These are phyloP conservation scores for Xylaria sp. DNA, from an alignment of 2,329 filamentous ascomycete genomes.

Conservation along the genomic window DNA sequence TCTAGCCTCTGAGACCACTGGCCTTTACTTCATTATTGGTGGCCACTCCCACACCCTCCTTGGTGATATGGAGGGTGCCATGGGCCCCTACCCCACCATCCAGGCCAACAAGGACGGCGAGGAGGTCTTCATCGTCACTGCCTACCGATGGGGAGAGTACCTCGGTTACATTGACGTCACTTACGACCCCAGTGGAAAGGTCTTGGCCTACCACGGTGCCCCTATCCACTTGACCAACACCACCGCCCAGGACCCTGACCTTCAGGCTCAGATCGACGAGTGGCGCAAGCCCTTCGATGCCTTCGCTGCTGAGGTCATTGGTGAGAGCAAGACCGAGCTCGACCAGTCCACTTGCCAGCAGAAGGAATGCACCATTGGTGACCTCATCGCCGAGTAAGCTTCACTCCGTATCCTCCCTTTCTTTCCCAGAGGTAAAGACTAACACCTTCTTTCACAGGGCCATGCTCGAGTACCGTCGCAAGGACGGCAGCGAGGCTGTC, in stretches of 20 bases:
- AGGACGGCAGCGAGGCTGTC: conserved; percentile 41
- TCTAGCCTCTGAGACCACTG: conserved; percentile 54
- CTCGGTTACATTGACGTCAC: conserved; percentile 62
- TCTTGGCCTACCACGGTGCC: conserved; percentile 57
- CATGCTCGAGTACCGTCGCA: conserved; percentile 55
- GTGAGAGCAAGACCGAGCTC: conserved; percentile 48
- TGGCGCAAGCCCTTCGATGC: conserved; percentile 59
- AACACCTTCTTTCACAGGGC: conserved; percentile 37
- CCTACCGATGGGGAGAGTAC: conserved; percentile 65
- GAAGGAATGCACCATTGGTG: conserved; percentile 53
- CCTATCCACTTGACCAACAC: conserved; percentile 60
- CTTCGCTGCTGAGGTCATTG: conserved; percentile 54
- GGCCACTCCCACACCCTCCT: conserved; percentile 43
- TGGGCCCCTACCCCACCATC: conserved; percentile 60
- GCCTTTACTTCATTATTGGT: conserved; percentile 60
- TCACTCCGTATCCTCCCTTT: conserved; percentile 3
- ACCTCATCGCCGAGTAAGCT: conserved; percentile 48
- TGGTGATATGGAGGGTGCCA: conserved; percentile 52
- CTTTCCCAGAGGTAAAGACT: background rate
- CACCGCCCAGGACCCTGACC: conserved; percentile 49
- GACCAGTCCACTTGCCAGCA: conserved; percentile 55
- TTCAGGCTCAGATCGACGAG: conserved; percentile 52
- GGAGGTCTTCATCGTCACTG: conserved; percentile 63
- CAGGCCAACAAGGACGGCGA: conserved; percentile 55
- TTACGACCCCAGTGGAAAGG: conserved; percentile 55